Evolutionary conservation across 129 eudicot species (phyloP).

Genomic region (Lonicera japonica): DNA sequence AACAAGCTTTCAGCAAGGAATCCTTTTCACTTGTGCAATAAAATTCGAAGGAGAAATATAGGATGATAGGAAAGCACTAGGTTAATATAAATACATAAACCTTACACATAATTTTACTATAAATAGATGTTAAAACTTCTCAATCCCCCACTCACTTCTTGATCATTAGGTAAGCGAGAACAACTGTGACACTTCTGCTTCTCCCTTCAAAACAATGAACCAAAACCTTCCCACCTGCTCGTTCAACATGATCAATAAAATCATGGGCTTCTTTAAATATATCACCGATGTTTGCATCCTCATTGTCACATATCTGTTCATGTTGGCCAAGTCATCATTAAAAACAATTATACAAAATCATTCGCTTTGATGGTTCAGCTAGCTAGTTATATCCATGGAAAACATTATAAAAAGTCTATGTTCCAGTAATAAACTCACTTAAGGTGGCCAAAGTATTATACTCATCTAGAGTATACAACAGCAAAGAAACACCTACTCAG

Average conservation of each 20-base stretch:
- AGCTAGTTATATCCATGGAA: background rate
- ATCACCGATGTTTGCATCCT: constrained; percentile 70
- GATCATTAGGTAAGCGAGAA: constrained; percentile 88
- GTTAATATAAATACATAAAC: background rate
- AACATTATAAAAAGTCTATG: no score
- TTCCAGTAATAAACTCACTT: background rate
- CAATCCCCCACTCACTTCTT: constrained; percentile 53
- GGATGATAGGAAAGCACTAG: no score
- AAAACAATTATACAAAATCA: background rate
- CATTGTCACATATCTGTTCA: constrained; percentile 73
- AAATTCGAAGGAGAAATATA: no score
- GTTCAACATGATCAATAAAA: constrained; percentile 66
- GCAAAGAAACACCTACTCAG: background rate
- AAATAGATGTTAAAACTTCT: background rate
- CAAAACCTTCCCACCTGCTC: constrained; percentile 78
- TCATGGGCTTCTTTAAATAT: constrained; percentile 83
- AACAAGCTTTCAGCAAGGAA: no score
- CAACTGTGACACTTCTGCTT: constrained; percentile 92
- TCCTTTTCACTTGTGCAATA: no score
- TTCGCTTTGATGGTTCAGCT: background rate
- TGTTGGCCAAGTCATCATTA: background rate
- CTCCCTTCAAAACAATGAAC: constrained; percentile 99
- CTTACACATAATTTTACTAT: no score
- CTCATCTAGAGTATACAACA: background rate
- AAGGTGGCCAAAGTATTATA: no score